Conservation (phyloP, 164 flowering plant species). For the Nymphaea thermarum region DNA sequence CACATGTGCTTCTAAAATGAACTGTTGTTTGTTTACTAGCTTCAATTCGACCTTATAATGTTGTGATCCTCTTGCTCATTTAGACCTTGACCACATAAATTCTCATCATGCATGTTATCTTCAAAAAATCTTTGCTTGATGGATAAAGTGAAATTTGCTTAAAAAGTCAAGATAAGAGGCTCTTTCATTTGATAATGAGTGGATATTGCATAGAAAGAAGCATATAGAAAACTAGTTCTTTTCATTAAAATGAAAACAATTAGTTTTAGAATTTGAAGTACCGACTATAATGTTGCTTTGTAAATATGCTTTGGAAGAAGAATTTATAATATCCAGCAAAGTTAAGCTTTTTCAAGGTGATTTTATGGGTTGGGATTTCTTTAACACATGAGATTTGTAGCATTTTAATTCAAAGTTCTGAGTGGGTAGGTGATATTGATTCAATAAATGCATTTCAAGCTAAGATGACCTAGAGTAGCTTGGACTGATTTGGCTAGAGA, state of each 20-base stretch:
- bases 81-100: too few relatives aligned
- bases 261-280: slow-evolving; percentile 43
- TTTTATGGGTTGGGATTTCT: slow-evolving; percentile 33
- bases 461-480: slow-evolving; percentile 37
- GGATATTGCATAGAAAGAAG: slow-evolving; percentile 71
- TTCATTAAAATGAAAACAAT: slow-evolving; percentile 43
- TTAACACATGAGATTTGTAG: slow-evolving; percentile 38
- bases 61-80: too few relatives aligned
- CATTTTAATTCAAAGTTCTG: slow-evolving; percentile 27
- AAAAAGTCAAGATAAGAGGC: slow-evolving; percentile 39
- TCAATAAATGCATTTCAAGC: slow-evolving; percentile 24
- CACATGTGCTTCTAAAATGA: too few relatives aligned
- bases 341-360: slow-evolving; percentile 24
- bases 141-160: slow-evolving; percentile 37
- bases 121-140: slow-evolving; percentile 49
- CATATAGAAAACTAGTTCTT: slow-evolving; percentile 22
- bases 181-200: slow-evolving; percentile 53
- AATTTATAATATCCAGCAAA: slow-evolving; percentile 30
- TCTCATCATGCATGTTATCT: slow-evolving; percentile 26
- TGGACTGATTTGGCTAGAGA: neutral
- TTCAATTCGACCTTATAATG: too few relatives aligned
- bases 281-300: slow-evolving; percentile 52
- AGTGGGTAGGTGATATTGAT: slow-evolving; percentile 13
- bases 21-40: too few relatives aligned
- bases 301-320: slow-evolving; percentile 71